Base-by-base conservation (phyloP, 176 grass and related monocot species). In the Juncus inflexus region DNA sequence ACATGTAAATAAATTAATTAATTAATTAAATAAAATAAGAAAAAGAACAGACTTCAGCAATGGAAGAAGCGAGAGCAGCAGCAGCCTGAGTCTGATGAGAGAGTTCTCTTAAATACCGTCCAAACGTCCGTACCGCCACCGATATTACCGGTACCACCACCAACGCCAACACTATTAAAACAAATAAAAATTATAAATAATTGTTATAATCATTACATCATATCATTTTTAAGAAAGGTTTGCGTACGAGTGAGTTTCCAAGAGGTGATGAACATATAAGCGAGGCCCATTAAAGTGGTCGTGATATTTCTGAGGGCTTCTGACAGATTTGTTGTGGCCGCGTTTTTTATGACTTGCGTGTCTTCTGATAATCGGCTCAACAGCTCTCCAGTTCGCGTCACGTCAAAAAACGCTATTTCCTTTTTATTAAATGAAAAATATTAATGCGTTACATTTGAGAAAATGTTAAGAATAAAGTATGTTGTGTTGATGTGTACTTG, bases 281-380 rank as follows among this genome's bases (percentile, higher is more conserved):
- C 77, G 68, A 99, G 88, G 66, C 94, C 94, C 69, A 99, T 92
- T 72, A 82, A 55, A 39, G 83, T 99, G 52, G 88, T 99, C 54
- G 88, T 83, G 60, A 86, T 55, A 76, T 82, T 99, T 60, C 94
- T 82, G 66, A 99, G 74, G 49, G 94, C 88, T 70, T 99, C 85
- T n/a, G 94, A 99, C 67, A 99, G 65, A 74, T 89, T 99, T 37
- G 94, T 99, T 65, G 94, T 99, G 43, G 94, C 94, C 2, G 94
- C 94, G 82, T 99, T 99, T 74, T 99, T 99, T 75, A 92, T 99
- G 65, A 99, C 88, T 72, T 99, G 88, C 58, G 94, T 99, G 77
- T 99, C 94, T 79, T 99, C 94, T 80, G 88, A 99, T 67, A 99
- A 80, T 61, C 88, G 87, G 70, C 94, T 99, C 81, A 99, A 76